phyloP scores from a whole-genome alignment of 805 yeast species.

The Starmerella vitae region DNA sequence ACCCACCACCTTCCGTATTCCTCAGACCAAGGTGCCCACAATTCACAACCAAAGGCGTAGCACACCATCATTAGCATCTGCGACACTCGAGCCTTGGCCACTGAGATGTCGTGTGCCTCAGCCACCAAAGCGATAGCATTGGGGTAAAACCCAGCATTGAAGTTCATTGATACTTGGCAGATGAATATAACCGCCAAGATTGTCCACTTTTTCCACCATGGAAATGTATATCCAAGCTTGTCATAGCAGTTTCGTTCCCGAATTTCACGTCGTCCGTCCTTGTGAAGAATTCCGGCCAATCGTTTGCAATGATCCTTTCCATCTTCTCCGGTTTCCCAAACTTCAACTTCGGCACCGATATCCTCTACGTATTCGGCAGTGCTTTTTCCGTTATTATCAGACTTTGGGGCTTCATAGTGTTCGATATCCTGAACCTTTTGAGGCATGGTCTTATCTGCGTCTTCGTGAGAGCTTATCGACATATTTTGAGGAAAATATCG shows the following conservation, averaged over 20 bases:
- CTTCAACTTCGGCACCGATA: constrained; percentile 14
- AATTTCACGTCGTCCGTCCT: constrained; percentile 16
- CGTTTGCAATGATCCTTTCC: constrained; percentile 8
- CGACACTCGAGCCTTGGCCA: constrained; percentile 30
- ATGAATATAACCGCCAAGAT: constrained; percentile 29
- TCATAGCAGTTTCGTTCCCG: constrained; percentile 30
- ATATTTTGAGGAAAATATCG: too few species aligned
- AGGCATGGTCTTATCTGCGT: neutral
- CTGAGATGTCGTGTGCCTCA: constrained; percentile 32
- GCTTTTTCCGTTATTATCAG: neutral
- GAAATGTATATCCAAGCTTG: constrained; percentile 28
- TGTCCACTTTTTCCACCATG: constrained; percentile 28
- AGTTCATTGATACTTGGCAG: constrained; percentile 33
- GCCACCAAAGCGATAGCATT: constrained; percentile 33
- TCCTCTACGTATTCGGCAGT: constrained; percentile 13
- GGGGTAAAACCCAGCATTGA: constrained; percentile 30
- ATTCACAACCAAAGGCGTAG: constrained; percentile 43
- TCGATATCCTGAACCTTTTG: neutral
- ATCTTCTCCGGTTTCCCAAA: constrained; percentile 2
- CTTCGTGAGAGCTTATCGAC: too few species aligned
- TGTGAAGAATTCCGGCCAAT: constrained; percentile 12
- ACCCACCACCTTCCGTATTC: constrained; percentile 50
- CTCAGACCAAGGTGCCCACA: constrained; percentile 57
- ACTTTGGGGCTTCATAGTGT: neutral
- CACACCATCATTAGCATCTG: constrained; percentile 40